Evolutionary conservation across 345 rosid genomes (phyloP), one percentile per base, ranked within the genome.

Genomic region (Murraya paniculata): DNA sequence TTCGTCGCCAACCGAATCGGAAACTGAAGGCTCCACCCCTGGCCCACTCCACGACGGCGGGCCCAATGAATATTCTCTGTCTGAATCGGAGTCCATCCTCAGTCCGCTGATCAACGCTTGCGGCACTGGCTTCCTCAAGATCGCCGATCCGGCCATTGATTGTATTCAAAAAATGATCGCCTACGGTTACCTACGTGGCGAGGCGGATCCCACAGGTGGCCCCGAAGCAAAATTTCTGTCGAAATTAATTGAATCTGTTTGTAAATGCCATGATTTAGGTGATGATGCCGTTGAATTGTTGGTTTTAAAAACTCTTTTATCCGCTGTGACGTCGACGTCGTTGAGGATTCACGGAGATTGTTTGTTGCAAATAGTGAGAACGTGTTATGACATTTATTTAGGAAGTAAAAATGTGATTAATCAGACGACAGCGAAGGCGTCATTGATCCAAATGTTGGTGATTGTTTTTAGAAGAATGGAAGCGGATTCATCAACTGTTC

Each of bases 401-500:
- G 99, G 93, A 22, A 93, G 99, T 83, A 90, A 91, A 82, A 96
- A 96, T 81, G 90, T 82, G 73, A 95, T 96, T 50, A 96, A 94
- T 78, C 98, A 96, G 82, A 94, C 95, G 2, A 96, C 99, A 0
- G 98, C 99, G 0, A 96, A 94, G 81, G 99, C 99, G 7, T 96
- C 99, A 2, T 82, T 96, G 78, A 91, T 96, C 36, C 99, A 96
- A 85, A 96, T 96, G 98, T 76, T 94, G 79, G 99, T 96, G 74
- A 96, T 96, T 80, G 95, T 96, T 72, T 96, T 96, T 80, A 79
- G 99, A 88, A 88, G 99, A 76, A 96, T 96, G 99, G 99, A 96
- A 84, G 98, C 99, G 0, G 99, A 96, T 85, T 94, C 98, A 0
- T 92, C 98, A 0, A 91, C 98, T 0, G 93, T 93, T 24, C 99